Evolutionary conservation across 306 rosid genomes (phyloP), one percentile per base, ranked within the genome.

Genomic region (Lupinus albus): DNA sequence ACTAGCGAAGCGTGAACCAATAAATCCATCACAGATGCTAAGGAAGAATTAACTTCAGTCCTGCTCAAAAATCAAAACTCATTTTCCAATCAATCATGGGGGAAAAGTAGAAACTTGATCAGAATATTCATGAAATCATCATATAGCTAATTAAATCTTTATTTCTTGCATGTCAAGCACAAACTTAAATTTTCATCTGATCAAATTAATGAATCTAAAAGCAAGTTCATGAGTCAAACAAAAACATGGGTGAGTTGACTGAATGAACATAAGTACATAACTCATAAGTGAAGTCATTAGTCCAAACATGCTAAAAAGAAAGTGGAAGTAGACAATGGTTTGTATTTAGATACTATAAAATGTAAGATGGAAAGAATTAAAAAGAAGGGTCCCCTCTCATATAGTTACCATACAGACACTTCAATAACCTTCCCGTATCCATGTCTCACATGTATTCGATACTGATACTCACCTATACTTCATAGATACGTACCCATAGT

Each of bases 1-100:
- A 61, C 20, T 25, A 44, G 51, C 1, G 91, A 46, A 8, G 71
- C 75, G 15, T 56, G 18, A 41, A 42, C 46, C 35, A 74, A 59
- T 61, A 67, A 61, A 12, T 74, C 81, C 63, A 36, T 75, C 7
- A 41, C 83, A 33, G 21, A 70, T 32, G 1, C 61, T 50, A 42
- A 15, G 14, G 54, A 18, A 53, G 11, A 41, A 15, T 53, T 15
- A 35, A 42, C 64, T 30, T 70, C 76, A 33, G 63, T 30, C 58
- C 44, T 14, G 16, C 15, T 21, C 52, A 58, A 70, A 70, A 55
- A 72, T 35, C 68, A 79, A 68, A 61, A 49, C 70, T 56, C 65
- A 72, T 56, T 52, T 32, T 36, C 67, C 42, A 11, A 56, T 42
- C 57, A 60, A 46, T 38, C 45, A 69, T 42, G 46, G 58, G 41